Evolutionary conservation across 2,329 filamentous ascomycete genomes (phyloP).

Genomic region (Albifimbria verrucaria): DNA sequence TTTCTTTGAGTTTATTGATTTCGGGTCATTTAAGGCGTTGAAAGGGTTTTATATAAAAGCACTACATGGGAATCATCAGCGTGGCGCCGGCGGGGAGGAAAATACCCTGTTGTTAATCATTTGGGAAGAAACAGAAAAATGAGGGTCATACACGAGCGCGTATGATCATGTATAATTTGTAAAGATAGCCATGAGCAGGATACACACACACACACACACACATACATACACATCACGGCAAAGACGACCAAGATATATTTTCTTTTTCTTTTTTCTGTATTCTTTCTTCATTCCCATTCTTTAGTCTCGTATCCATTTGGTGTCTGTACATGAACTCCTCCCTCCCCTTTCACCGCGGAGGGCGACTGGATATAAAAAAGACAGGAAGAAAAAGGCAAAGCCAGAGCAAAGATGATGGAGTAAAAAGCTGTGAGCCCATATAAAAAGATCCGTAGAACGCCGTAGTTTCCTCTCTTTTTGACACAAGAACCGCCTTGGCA

Average conservation of each 20-base stretch:
- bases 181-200: too few relatives aligned
- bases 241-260: too few relatives aligned
- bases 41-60: too few relatives aligned
- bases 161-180: too few relatives aligned
- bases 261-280: conserved; percentile 15
- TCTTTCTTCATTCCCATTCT: conserved; percentile 12
- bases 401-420: background rate
- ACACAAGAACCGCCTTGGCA: background rate
- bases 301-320: conserved; percentile 17
- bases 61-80: too few relatives aligned
- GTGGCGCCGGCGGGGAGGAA: too few relatives aligned
- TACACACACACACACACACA: too few relatives aligned
- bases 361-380: conserved; percentile 13
- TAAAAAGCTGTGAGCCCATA: background rate
- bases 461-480: background rate
- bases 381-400: conserved; percentile 15
- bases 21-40: conserved; percentile 14
- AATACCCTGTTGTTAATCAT: too few relatives aligned
- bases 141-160: too few relatives aligned
- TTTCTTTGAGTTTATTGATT: conserved; percentile 15
- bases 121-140: too few relatives aligned
- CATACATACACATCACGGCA: too few relatives aligned
- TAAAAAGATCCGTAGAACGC: background rate
- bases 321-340: conserved; percentile 24
- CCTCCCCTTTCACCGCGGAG: conserved; percentile 12